Base-by-base conservation (phyloP, 2,329 filamentous ascomycete species). In the Calonectria honghensis region DNA sequence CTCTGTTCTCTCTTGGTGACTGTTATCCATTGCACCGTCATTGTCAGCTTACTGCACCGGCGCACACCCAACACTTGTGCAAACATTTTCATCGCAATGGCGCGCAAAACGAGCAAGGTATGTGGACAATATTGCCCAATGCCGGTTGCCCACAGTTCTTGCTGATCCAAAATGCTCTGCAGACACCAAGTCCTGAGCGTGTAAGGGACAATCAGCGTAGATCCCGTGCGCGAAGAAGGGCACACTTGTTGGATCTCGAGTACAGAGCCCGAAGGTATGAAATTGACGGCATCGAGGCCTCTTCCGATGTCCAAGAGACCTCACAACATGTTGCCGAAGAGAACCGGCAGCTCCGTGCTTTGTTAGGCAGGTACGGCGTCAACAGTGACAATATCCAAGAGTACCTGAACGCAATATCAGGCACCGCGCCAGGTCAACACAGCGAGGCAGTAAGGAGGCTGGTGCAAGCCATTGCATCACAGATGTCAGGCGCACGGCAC, bases 181-280 rank as follows among this genome's bases (percentile, higher is more conserved):
- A 85, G 84, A 83, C 84, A 76, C 84, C 83, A 73, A 86, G 85
- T 72, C 80, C 85, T 78, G 84, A 84, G 75, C 92, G 94, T 72
- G 93, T 95, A 77, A 90, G 94, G 76, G 93, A 95, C 80, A 96
- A 96, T 80, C 94, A 96, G 83, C 89, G 94, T 70, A 91, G 93
- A 75, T 95, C 93, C 20, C 91, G 94, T 68, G 93, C 93, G 61
- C 90, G 94, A 45, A 90, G 92, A 76, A 94, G 94, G 86, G 93
- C 95, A 81, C 95, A 96, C 81, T 85, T 95, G 48, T 88, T 91
- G 75, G 92, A 94, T 68, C 89, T 95, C 32, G 93, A 95, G 83
- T 86, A 89, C 69, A 91, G 91, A 73, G 78, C 84, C 39, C 90
- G 91, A 59, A 85, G 86, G 66, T 94, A 90, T 81, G 93, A 95